Percentiles rank a stretch among this genome's conserved stretches.
These are phyloP conservation scores for Herpetomonas samuelpessoai DNA, from an alignment of 208 protist species.

Conservation along the genomic window DNA sequence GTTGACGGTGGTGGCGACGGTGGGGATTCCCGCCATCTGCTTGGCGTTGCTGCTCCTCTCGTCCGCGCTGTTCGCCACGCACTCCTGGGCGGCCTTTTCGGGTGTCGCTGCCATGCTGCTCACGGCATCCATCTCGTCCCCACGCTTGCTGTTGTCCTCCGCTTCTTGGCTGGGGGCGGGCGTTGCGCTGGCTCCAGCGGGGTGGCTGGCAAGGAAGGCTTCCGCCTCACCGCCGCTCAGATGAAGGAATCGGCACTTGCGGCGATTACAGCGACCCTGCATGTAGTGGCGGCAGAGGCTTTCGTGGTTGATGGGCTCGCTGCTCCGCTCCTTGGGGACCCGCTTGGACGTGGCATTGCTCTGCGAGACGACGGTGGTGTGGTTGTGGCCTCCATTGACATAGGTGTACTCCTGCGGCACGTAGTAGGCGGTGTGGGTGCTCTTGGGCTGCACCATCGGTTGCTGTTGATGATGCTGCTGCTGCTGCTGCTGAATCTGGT, in stretches of 20 bases:
- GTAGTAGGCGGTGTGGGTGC: not conserved
- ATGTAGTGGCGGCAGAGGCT: conserved; percentile 50
- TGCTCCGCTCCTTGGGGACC: not conserved
- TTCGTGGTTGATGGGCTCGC: conserved; percentile 6
- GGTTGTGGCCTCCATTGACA: not conserved
- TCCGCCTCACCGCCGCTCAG: conserved; percentile 9
- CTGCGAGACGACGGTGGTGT: not conserved
- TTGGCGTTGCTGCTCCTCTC: not conserved
- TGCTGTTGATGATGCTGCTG: conserved; percentile 2
- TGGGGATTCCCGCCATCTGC: not conserved
- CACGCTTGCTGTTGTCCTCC: not conserved
- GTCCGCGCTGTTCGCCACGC: not conserved
- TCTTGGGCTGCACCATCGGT: not conserved
- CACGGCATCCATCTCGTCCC: not conserved
- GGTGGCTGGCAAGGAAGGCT: not conserved
- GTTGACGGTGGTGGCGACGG: not conserved
- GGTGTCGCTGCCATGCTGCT: not conserved
- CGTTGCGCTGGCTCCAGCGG: not conserved
- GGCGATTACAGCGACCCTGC: conserved; percentile 58
- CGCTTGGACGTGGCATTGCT: not conserved
- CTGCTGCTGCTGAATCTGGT: not conserved
- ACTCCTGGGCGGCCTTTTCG: not conserved
- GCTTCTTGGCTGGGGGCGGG: not conserved
- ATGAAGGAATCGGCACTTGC: conserved; percentile 67
- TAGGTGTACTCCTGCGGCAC: not conserved